Percentiles rank a stretch among this genome's conserved stretches.
These are phyloP conservation scores for Rhypophila decipiens DNA, from an alignment of 495 filamentous ascomycete species.

Conservation along the genomic window DNA sequence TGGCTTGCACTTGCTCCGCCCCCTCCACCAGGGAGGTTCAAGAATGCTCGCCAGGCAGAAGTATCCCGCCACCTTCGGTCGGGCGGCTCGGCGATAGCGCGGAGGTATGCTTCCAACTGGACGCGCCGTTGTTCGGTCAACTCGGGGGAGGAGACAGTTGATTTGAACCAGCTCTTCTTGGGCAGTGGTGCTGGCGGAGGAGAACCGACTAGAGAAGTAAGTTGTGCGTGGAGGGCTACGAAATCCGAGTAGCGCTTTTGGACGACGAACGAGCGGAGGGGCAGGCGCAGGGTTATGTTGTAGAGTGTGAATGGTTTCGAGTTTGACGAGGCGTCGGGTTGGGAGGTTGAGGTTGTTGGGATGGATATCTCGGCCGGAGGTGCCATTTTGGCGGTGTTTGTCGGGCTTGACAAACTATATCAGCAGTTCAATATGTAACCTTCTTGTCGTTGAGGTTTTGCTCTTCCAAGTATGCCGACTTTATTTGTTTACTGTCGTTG, in stretches of 20 bases:
- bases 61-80: slow-evolving; percentile 85
- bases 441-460: too few relatives aligned
- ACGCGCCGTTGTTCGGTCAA: slow-evolving; percentile 74
- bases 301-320: slow-evolving; percentile 83
- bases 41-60: slow-evolving; percentile 74
- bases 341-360: slow-evolving; percentile 61
- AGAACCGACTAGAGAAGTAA: slow-evolving; percentile 56
- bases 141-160: slow-evolving; percentile 66
- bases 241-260: slow-evolving; percentile 97
- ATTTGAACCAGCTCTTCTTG: slow-evolving; percentile 77
- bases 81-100: slow-evolving; percentile 65
- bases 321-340: slow-evolving; percentile 47
- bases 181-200: slow-evolving; percentile 61
- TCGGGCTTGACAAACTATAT: too few relatives aligned
- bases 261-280: slow-evolving; percentile 79
- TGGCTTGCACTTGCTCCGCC: slow-evolving; percentile 28
- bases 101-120: slow-evolving; percentile 75
- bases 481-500: too few relatives aligned
- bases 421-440: too few relatives aligned
- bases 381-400: slow-evolving; percentile 49
- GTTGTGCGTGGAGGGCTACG: slow-evolving; percentile 60
- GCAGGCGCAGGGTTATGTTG: slow-evolving; percentile 82
- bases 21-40: slow-evolving; percentile 60
- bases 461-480: too few relatives aligned
- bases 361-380: slow-evolving; percentile 76